Evolutionary conservation across 768 basidiomycete species (phyloP), one percentile per base, ranked within the genome.

Genomic region (Megacollybia marginata): DNA sequence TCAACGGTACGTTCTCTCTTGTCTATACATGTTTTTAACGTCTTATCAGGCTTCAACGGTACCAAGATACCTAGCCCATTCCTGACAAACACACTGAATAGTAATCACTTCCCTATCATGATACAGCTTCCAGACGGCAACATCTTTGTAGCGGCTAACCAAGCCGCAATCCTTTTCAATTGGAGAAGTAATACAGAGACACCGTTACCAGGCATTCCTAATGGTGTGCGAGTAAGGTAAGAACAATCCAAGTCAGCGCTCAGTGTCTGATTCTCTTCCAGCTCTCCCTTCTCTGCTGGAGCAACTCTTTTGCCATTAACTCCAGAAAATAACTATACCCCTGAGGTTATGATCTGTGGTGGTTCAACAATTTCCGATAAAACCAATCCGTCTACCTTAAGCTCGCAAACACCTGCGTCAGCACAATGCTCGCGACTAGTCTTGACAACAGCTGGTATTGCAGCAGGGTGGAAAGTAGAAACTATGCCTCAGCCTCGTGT

Each of bases 341-440:
- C 75, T 4, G 72, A 73, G 52, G 62, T 76, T 20, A 64, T 77
- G 36, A 67, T 76, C 38, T 77, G 75, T 54, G 75, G 75, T 33
- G 75, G 75, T 19, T 62, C 69, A 9, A 67, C 62, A 11, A 56
- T 65, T 1, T 63, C 60, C 45, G 68, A 71, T 40, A 56, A 52
- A 5, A 59, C 60, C 6, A 57, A 64, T 3, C 49, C 65, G 7
- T 55, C 49, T 9, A 56, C 65, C 9, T 52, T 70, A 12, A 63
- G 64, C 4, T 67, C 69, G 10, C 71, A 72, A 50, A 61, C 63
- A 18, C 69, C 72, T n/a, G 70, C 74, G 2, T 69, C 68, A 0
- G 56, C 62, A 38, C 73, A 75, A 47, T 78, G 74, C 51, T 69
- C 64, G 38, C 61, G 71, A 12, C 65, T 76, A 61, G 62, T 64